Base-by-base conservation (phyloP, 2,329 filamentous ascomycete genomes). In the Epichloe uncinata region DNA sequence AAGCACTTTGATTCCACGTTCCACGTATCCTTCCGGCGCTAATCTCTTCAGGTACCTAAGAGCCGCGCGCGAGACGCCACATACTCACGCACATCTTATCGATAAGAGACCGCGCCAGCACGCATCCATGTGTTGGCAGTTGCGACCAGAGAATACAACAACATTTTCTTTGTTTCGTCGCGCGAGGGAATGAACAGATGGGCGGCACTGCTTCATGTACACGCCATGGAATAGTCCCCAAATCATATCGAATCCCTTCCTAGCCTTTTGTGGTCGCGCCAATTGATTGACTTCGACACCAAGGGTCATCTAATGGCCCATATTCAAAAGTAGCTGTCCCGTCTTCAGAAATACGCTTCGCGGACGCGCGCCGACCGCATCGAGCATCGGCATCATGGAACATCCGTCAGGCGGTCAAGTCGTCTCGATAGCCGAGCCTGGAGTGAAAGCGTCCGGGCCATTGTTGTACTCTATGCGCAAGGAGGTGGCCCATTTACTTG, bases 401-500 rank as follows among this genome's bases (percentile, higher is more conserved):
- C 56, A 57, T 48, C 51, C 54, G 26, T 37, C 57, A 6, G 63
- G 65, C 46, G 63, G 59, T 20, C 64, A 58, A 11, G 73, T 80
- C 60, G 60, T 63, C 46, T 72, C 74, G 53, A 78, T 83, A 54
- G 71, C 74, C 47, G 72, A 75, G 57, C 82, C 81, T 22, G 85
- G 85, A 56, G 68, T 85, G 56, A 85, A 79, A 64, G 79, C 81
- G 47, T 73, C 79, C 18, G 73, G 72, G n/a, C 68, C 77, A 1
- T 70, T 87, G 12, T 73, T 85, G 44, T 63, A 66, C 26, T 58
- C 70, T 16, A 79, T 95, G 66, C 84, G 85, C 52, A 71, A 73
- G 52, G 84, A 88, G 63, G 87, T 95, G 52, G 85, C 87, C 26
- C 63, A 73, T 5, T 75, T 96, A 42, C 78, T 98, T n/a, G 75